phyloP scores from a whole-genome alignment of 2,329 filamentous ascomycete genomes.

The Eutypa lata region DNA sequence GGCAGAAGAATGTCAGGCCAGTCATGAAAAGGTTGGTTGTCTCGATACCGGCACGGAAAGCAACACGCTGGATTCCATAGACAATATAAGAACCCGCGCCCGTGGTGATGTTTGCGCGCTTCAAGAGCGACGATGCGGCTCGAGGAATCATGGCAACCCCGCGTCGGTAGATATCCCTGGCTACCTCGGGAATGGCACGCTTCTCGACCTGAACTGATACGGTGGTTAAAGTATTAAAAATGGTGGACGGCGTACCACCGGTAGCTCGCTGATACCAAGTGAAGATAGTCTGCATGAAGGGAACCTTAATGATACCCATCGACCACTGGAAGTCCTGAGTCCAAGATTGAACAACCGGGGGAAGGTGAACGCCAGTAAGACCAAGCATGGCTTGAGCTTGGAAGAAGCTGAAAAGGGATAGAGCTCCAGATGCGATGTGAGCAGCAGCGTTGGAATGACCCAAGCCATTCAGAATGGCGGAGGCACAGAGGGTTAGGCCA shows the following conservation, averaged over 20 bases:
- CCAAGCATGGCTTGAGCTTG: conserved; percentile 83
- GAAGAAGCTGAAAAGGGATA: conserved; percentile 84
- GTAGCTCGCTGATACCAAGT: conserved; percentile 89
- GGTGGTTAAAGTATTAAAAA: conserved; percentile 66
- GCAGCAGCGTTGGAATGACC: conserved; percentile 85
- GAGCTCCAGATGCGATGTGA: conserved; percentile 79
- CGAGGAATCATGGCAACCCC: conserved; percentile 25
- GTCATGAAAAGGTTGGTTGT: conserved; percentile 83
- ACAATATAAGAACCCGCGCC: conserved; percentile 52
- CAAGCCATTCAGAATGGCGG: conserved; percentile 76
- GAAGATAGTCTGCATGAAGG: conserved; percentile 74
- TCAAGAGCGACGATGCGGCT: conserved; percentile 34
- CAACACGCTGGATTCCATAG: conserved; percentile 75
- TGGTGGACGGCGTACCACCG: conserved; percentile 71
- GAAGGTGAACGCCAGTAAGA: conserved; percentile 69
- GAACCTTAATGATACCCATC: conserved; percentile 80
- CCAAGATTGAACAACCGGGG: conserved; percentile 80
- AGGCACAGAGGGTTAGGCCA: conserved; percentile 71
- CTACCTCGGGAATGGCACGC: conserved; percentile 31
- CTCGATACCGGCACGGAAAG: conserved; percentile 77
- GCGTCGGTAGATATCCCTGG: conserved; percentile 26
- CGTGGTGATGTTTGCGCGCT: conserved; percentile 43
- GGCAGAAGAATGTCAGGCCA: conserved; percentile 75
- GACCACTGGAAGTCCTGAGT: conserved; percentile 92
- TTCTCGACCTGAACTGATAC: conserved; percentile 74